Percentiles rank a stretch among this genome's conserved stretches.
Evolutionary conservation across 805 yeast genomes (phyloP).

Genomic region (Blastobotrys americana): DNA sequence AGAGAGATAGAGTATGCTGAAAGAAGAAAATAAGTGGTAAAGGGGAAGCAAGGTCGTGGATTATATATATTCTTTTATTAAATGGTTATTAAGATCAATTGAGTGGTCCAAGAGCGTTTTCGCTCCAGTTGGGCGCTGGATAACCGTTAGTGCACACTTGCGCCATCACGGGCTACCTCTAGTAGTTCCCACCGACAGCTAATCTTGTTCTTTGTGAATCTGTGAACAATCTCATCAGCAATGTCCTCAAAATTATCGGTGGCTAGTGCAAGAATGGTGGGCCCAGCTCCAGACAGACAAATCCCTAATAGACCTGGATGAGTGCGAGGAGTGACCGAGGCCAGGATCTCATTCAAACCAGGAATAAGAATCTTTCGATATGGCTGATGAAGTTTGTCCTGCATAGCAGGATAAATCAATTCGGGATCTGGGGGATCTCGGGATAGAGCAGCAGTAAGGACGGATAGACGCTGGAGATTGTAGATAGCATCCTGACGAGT

Average conservation of each 20-base stretch:
- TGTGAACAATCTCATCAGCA: conserved; percentile 63
- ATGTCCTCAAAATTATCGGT: conserved; percentile 79
- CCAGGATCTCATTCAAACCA: conserved; percentile 75
- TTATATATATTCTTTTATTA: too few species aligned
- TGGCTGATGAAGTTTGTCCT: conserved; percentile 95
- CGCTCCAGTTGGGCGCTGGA: too few species aligned
- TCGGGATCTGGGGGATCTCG: conserved; percentile 73
- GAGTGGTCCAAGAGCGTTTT: too few species aligned
- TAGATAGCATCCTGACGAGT: conserved; percentile 76
- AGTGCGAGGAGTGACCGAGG: conserved; percentile 69
- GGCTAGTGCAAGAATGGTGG: conserved; percentile 90
- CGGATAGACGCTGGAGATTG: conserved; percentile 89
- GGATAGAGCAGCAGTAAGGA: conserved; percentile 87
- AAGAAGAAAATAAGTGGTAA: too few species aligned
- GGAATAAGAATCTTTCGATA: conserved; percentile 89
- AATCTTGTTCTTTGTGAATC: conserved; percentile 61
- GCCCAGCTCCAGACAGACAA: conserved; percentile 97
- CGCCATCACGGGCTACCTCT: conserved; percentile 85
- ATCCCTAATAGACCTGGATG: conserved; percentile 87
- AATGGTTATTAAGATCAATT: too few species aligned
- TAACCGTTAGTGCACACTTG: conserved; percentile 43
- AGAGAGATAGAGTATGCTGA: too few species aligned
- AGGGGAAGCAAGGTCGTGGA: too few species aligned
- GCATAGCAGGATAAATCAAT: conserved; percentile 90
- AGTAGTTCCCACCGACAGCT: conserved; percentile 76